Base-by-base conservation (phyloP, 495 filamentous ascomycete genomes). In the Umbilicaria muhlenbergii region DNA sequence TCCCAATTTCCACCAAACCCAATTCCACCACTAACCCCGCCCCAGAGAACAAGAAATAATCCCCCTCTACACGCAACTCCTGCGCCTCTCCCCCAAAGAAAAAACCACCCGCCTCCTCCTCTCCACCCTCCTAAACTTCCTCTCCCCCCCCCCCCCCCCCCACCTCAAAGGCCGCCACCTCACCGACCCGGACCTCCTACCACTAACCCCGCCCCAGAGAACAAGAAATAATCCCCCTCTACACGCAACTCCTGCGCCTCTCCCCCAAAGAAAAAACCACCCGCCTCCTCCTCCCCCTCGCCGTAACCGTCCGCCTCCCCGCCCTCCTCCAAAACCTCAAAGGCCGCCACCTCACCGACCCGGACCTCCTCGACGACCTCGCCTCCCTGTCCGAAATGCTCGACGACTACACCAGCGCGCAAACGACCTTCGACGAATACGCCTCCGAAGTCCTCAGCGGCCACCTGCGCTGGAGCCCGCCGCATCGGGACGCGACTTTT, bases 201-300 rank as follows among this genome's bases (percentile, higher is more conserved):
- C n/a, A 33, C 39, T 47, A 28, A 44, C 13, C 15, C 45, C 8
- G 14, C 21, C 39, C 39, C 51, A 93, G 87, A 39, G 86, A 92
- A 63, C 83, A 93, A 64, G 87, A 96, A 53, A 78, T 96, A 51
- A 73, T 95, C 46, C 76, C 86, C 39, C 77, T 94, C 44, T 94
- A 92, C 60, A 86, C 81, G 16, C 82, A 88, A 32, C 77, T 99
- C 33, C 73, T 96, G 36, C 80, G 86, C 24, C 67, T 94, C 12
- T 94, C 91, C 4, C 87, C 89, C 31, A 99, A 99, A 60, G 91
- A 96, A 61, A 99, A 99, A 66, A 94, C 87, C 0, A 94, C 91
- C 0, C 78, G 92, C 3, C 75, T 99, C 28, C 76, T 94, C 38
- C 70, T 96, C 40, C 86, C 86, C 14, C 92, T 86, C 15, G 70